Evolutionary conservation across 2,329 filamentous ascomycete species (phyloP), one percentile per base, ranked within the genome.

Genomic region (Cladorrhinum sp.): DNA sequence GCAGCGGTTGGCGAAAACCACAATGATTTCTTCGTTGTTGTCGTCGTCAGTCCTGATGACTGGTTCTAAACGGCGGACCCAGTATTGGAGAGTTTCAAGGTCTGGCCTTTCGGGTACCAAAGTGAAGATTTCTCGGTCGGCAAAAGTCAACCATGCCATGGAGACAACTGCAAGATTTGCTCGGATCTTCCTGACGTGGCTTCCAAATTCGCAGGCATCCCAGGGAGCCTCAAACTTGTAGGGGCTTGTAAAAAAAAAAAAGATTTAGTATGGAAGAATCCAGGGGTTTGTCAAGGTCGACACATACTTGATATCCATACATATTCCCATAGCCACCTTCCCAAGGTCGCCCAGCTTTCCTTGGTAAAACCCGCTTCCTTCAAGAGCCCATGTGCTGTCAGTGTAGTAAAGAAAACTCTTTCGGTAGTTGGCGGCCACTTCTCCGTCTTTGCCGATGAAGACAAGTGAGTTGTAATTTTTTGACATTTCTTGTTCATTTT

Each of bases 71-170:
- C 87, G 76, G 61, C 81, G 80, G 2, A 87, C 73, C 87, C 87
- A 90, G 69, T 90, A 89, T 3, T 81, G 80, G 36, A 89, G 72
- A 0, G 86, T 89, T 39, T 86, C 82, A 71, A 86, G 77, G 66
- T 89, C 86, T 1, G 86, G 84, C 56, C 78, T 75, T 2, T 72
- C 65, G 0, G 77, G 78, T 64, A 55, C 71, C 55, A 55, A 76
- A 69, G 66, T 81, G 71, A 70, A 80, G 58, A 61, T 68, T 61
- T 64, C 78, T 57, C 69, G 78, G 74, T 73, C 79, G 70, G 72
- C 82, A 66, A 66, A 77, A 56, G 85, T 88, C 21, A 88, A 73
- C 86, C 86, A 89, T 0, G 86, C 86, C 85, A 88, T 89, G 26
- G 79, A 81, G 1, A 89, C 68, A 30, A 91, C 82, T 1, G 90